Conservation (phyloP, 2,329 filamentous ascomycete species). For the Gaeumannomyces sp. region DNA sequence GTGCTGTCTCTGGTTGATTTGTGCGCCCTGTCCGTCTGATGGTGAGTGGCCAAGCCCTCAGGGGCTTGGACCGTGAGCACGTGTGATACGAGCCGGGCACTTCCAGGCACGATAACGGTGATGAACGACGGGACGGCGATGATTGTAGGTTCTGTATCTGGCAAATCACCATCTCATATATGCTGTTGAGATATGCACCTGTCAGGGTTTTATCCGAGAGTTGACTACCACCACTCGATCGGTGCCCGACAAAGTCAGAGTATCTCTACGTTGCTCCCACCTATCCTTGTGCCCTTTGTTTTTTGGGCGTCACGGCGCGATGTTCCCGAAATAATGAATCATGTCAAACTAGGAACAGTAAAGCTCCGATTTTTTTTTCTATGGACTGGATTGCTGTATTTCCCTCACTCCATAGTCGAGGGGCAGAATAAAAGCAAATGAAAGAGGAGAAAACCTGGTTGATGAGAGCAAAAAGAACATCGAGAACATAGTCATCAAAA, state of each 20-base stretch:
- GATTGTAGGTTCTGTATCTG: no score
- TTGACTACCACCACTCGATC: no score
- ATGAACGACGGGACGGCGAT: no score
- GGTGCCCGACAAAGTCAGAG: no score
- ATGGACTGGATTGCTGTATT: neutral
- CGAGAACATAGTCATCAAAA: constrained; percentile 7
- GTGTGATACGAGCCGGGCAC: neutral
- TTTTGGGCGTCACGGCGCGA: no score
- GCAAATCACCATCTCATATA: no score
- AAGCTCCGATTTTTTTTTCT: neutral
- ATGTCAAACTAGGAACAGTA: neutral
- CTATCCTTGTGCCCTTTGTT: no score
- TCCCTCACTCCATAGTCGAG: neutral
- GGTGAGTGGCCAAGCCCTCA: neutral
- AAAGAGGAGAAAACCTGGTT: constrained; percentile 1
- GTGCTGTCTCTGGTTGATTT: neutral
- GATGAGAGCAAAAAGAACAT: constrained; percentile 7
- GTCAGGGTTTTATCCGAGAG: no score
- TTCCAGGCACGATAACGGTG: no score
- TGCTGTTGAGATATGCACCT: no score
- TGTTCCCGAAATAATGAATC: neutral
- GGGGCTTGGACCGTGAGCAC: neutral
- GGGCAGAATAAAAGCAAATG: neutral
- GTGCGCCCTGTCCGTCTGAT: neutral
- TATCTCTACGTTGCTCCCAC: no score